phyloP scores from a whole-genome alignment of 495 filamentous ascomycete species.

The Tuber aestivum region DNA sequence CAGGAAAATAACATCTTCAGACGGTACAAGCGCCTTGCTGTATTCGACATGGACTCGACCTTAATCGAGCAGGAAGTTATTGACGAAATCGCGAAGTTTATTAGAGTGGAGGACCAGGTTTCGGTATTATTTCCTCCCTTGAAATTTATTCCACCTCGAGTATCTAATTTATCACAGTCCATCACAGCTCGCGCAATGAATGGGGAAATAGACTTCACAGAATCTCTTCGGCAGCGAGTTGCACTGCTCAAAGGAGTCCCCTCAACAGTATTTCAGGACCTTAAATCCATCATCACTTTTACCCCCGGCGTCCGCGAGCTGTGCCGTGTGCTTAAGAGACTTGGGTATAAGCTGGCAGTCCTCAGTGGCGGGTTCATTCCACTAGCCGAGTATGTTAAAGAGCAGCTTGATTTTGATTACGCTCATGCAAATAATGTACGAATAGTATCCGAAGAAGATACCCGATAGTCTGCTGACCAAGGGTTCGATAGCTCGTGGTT shows the following conservation, averaged over 20 bases:
- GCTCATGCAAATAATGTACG: conserved; percentile 74
- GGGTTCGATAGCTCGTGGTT: conserved; percentile 55
- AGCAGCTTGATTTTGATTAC: conserved; percentile 73
- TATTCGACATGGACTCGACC: conserved; percentile 98
- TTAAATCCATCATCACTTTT: conserved; percentile 66
- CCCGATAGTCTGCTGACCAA: conserved; percentile 1
- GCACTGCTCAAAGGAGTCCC: conserved; percentile 72
- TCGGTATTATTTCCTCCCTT: conserved; percentile 45
- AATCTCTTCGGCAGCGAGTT: conserved; percentile 70
- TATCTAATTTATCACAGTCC: conserved; percentile 43
- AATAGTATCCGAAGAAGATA: conserved; percentile 4
- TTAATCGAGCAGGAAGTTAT: conserved; percentile 95
- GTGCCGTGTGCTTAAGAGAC: conserved; percentile 60
- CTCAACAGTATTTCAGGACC: conserved; percentile 70
- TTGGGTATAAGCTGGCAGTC: conserved; percentile 81
- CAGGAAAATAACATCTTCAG: conserved; percentile 66
- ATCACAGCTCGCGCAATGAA: conserved; percentile 94
- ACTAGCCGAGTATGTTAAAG: conserved; percentile 76
- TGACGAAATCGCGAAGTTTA: conserved; percentile 69
- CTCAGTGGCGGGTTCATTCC: conserved; percentile 88
- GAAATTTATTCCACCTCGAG: not conserved
- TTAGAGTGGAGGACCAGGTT: conserved; percentile 52
- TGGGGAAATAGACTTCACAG: conserved; percentile 89
- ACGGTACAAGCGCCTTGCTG: conserved; percentile 69
- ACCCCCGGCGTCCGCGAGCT: conserved; percentile 74